Evolutionary conservation across 1,284 basidiomycete species (phyloP).

Genomic region (Agaricales sp.): DNA sequence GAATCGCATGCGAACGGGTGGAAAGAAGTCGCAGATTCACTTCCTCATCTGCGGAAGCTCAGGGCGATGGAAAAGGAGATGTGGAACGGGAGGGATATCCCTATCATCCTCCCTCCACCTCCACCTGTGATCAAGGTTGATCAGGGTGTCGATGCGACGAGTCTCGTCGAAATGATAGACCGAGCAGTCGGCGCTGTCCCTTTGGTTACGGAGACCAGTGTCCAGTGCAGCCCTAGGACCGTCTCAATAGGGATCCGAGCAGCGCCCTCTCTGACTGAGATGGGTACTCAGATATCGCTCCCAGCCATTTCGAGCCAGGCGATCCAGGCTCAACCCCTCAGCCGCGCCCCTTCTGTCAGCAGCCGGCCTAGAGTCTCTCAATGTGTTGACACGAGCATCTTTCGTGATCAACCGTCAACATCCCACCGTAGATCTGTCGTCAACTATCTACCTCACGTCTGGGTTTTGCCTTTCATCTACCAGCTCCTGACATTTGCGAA

Average conservation of each 20-base stretch:
- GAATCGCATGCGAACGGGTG: constrained; percentile 56
- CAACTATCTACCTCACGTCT: constrained; percentile 14
- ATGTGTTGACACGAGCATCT: background rate
- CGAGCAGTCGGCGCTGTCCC: constrained; percentile 39
- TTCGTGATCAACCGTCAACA: background rate
- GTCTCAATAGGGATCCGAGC: constrained; percentile 38
- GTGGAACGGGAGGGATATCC: constrained; percentile 9
- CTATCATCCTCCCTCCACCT: constrained; percentile 14
- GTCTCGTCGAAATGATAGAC: constrained; percentile 24
- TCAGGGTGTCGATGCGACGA: constrained; percentile 45
- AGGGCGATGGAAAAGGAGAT: constrained; percentile 43
- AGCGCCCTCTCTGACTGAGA: constrained; percentile 23
- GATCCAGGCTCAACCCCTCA: constrained; percentile 23
- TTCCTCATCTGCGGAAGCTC: constrained; percentile 59
- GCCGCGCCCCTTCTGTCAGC: background rate
- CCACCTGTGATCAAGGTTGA: constrained; percentile 29
- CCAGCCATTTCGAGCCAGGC: constrained; percentile 17
- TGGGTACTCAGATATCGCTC: constrained; percentile 22
- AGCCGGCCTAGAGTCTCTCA: background rate
- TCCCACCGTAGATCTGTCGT: background rate
- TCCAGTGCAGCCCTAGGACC: constrained; percentile 35
- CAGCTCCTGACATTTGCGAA: constrained; percentile 33
- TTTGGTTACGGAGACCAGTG: constrained; percentile 27
- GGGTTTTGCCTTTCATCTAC: constrained; percentile 29
- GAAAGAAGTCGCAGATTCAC: constrained; percentile 54